Conservation (phyloP, 176 grass and related monocot species). For the Musa schizocarpa region DNA sequence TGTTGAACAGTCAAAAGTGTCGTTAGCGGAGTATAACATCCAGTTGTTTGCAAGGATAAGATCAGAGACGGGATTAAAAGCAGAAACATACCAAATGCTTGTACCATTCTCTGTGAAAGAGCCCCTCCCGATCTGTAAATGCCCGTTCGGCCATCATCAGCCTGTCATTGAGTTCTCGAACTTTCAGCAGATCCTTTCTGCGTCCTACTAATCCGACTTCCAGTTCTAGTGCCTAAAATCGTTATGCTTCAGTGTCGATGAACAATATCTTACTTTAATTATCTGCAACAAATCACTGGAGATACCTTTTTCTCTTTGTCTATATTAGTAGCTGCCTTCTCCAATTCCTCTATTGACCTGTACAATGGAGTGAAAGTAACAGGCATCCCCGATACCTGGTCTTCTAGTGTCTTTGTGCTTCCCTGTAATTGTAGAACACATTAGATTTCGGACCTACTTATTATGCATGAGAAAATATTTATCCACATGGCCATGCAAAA, state of each 20-base stretch:
- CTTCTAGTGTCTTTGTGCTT: conserved; percentile 38
- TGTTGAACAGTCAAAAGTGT: background rate
- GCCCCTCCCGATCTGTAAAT: conserved; percentile 62
- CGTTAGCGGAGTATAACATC: too few relatives aligned
- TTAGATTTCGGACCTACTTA: background rate
- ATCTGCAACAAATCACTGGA: background rate
- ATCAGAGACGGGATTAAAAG: background rate
- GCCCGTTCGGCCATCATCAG: conserved; percentile 79
- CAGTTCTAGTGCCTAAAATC: conserved; percentile 38
- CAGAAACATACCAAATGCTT: conserved; percentile 70
- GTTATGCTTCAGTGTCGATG: background rate
- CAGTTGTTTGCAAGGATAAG: background rate
- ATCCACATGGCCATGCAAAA: background rate
- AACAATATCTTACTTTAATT: background rate
- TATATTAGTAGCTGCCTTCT: conserved; percentile 34
- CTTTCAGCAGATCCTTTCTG: conserved; percentile 46
- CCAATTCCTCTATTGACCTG: conserved; percentile 48
- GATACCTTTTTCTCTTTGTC: conserved; percentile 55
- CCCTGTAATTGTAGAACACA: conserved; percentile 18
- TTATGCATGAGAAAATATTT: background rate
- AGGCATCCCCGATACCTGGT: conserved; percentile 24
- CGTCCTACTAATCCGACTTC: conserved; percentile 28
- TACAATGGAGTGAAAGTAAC: conserved; percentile 61
- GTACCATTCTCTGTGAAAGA: conserved; percentile 50
- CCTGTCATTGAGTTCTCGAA: conserved; percentile 57